Percentiles rank a stretch among this genome's conserved stretches.
Evolutionary conservation across 2,329 filamentous ascomycete genomes (phyloP).

Genomic region (Shiraia sp.): DNA sequence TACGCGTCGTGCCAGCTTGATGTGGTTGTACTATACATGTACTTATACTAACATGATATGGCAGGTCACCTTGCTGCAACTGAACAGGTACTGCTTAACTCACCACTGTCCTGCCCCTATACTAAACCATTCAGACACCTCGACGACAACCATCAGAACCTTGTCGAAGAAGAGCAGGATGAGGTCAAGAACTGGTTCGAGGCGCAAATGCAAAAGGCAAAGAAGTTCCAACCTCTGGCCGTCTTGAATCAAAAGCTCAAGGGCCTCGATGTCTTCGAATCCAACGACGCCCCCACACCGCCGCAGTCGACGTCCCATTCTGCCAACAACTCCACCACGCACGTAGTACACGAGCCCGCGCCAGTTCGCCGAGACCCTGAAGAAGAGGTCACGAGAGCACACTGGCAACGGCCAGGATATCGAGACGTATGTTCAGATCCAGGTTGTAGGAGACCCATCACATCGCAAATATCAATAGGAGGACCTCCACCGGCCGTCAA

Average conservation of each 20-base stretch:
- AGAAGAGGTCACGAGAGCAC: conserved; percentile 80
- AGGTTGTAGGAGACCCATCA: conserved; percentile 63
- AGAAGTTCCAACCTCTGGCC: conserved; percentile 87
- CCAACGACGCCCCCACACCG: conserved; percentile 69
- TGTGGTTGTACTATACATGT: conserved; percentile 19
- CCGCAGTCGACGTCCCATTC: conserved; percentile 38
- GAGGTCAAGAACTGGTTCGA: conserved; percentile 98
- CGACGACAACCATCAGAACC: conserved; percentile 87
- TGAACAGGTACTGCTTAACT: conserved; percentile 61
- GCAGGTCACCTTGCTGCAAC: conserved; percentile 85
- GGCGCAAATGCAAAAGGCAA: conserved; percentile 89
- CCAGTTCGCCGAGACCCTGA: conserved; percentile 70
- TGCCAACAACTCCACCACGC: conserved; percentile 34
- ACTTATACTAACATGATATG: conserved; percentile 18
- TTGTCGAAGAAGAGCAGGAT: conserved; percentile 85
- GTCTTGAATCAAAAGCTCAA: conserved; percentile 92
- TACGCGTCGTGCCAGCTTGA: conserved; percentile 14
- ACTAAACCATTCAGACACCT: conserved; percentile 61
- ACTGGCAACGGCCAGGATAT: conserved; percentile 81
- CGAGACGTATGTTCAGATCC: conserved; percentile 87
- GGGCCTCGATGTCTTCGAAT: conserved; percentile 90
- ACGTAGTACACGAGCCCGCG: conserved; percentile 38
- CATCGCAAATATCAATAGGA: conserved; percentile 66
- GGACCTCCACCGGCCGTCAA: conserved; percentile 84
- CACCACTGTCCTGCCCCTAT: conserved; percentile 7